Evolutionary conservation across 345 rosid species (phyloP), one percentile per base, ranked within the genome.

Genomic region (Leavenworthia alabamica): DNA sequence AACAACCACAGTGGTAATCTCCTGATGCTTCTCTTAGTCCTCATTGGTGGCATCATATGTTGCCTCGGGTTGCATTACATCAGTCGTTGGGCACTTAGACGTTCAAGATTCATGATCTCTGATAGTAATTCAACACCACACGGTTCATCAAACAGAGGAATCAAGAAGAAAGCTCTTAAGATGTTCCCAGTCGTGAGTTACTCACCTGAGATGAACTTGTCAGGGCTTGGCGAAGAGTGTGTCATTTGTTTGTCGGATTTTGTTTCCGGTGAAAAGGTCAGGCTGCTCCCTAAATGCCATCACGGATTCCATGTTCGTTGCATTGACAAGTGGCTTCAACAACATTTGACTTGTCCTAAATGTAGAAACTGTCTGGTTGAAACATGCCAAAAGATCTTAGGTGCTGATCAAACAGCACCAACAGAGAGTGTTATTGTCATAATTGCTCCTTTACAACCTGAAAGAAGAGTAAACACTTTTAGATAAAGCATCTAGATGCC

Each of bases 221-320:
- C 75, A 0, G 79, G 90, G 2, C 32, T 80, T 15, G 84, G 73
- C 14, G 73, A 75, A 6, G 83, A 81, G 43, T 84, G 89, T 15
- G 76, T 60, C 28, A 84, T 84, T 16, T 84, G 89, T 70, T 61
- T 84, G 35, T 74, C 85, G 0, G 81, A 77, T 31, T 80, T 74
- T 53, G 59, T 49, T 22, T 1, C 66, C 0, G 79, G 80, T 26
- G 89, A 83, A 3, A 26, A 56, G 40, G 49, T 81, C 11, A 75
- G 87, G 52, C 56, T 83, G 26, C 69, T 80, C 10, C 84, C 82
- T 4, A 81, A 73, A 27, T 80, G 84, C 61, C 74, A 75, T 62
- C 82, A 80, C 26, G 81, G 81, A 1, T 80, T 80, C 65, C 83
- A 80, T 58, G 75, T 72, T n/a, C 48, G 39, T 14, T 81, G 85